Conservation (phyloP, 2,329 filamentous ascomycete genomes). For the Pseudogymnoascus sp. region DNA sequence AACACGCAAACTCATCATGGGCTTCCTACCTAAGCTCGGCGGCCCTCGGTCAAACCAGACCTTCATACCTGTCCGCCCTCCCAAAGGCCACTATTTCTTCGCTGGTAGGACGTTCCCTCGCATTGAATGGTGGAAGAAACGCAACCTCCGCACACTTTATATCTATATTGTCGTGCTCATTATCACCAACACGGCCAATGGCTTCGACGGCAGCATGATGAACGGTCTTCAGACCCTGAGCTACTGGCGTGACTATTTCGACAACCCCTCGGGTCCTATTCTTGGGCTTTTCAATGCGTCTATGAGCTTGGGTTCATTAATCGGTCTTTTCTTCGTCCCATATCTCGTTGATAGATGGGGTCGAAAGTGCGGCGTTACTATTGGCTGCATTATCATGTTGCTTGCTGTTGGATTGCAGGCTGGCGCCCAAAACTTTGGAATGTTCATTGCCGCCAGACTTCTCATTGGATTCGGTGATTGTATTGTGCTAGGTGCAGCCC, state of each 20-base stretch:
- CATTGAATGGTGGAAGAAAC: conserved; percentile 26
- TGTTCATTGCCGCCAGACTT: conserved; percentile 34
- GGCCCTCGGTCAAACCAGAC: background rate
- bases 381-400: conserved; percentile 31
- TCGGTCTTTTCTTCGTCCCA: conserved; percentile 25
- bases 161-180: conserved; percentile 28
- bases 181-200: conserved; percentile 29
- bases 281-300: conserved; percentile 34
- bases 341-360: conserved; percentile 27
- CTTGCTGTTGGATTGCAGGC: conserved; percentile 32
- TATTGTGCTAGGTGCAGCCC: conserved; percentile 32
- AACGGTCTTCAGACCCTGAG: conserved; percentile 40
- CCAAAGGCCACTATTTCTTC: conserved; percentile 10
- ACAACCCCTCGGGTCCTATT: conserved; percentile 25
- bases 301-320: background rate
- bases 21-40: background rate
- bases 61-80: background rate
- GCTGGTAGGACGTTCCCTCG: conserved; percentile 25
- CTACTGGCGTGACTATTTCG: conserved; percentile 36
- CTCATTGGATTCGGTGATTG: conserved; percentile 29
- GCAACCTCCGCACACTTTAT: conserved; percentile 27
- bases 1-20: background rate
- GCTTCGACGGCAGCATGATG: conserved; percentile 38
- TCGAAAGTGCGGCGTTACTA: conserved; percentile 22
- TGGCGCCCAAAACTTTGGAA: conserved; percentile 29